Evolutionary conservation across 2,329 filamentous ascomycete genomes (phyloP), one percentile per base, ranked within the genome.

Genomic region (Diaporthe batatas): DNA sequence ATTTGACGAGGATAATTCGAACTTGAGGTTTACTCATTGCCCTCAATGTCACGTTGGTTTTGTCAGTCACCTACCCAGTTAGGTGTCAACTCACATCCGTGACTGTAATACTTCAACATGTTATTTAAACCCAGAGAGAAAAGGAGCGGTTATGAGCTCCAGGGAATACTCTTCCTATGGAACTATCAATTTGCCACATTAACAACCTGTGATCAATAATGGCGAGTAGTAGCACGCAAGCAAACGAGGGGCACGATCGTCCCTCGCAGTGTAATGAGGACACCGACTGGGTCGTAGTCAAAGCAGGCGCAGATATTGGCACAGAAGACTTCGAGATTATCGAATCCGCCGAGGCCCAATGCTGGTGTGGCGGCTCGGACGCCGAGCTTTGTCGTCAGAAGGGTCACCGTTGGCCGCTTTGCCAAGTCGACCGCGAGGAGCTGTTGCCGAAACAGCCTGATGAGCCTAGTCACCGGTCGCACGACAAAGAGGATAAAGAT

Each of bases 401-500:
- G 1, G 62, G 62, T 2, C 62, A 65, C 32, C 34, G 3, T 14
- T 65, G 62, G 62, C 62, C 62, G 21, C 62, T 65, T 6, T 51
- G 44, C 44, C 1, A 23, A 14, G 16, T 65, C 7, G 62, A 51
- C 21, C 44, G 11, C 8, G 62, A 5, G 8, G 44, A 29, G 3
- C 14, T 51, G 21, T 65, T 29, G 29, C 44, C 44, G 10, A n/a
- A 62, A 6, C 6, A 32, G 8, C 4, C 36, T 2, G 3, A 21
- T 10, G n/a, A 42, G 8, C 3, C 14, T 5, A 5, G 0, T 58
- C 3, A 58, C 3, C 32, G 7, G 10, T 1, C 23, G 11, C 14
- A 25, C 29, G 32, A 25, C 1, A 5, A 39, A 11, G 34, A 29
- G 1, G 7, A 36, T 5, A 25, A 18, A 25, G 1, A 12, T 1